Evolutionary conservation across 768 basidiomycete species (phyloP).

Genomic region (Suillus sp.): DNA sequence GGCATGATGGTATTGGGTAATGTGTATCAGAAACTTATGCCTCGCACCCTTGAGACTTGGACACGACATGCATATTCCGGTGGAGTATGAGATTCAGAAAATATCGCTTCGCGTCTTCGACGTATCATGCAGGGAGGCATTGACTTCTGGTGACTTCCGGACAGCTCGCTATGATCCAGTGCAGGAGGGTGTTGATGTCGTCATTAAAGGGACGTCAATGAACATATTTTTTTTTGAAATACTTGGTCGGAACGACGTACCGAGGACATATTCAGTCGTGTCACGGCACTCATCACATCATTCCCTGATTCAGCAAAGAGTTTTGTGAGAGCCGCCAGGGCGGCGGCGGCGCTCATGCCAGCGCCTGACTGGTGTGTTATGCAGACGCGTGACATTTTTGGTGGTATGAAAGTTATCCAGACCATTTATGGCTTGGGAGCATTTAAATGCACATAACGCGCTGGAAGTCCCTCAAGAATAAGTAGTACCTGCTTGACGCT

Average conservation of each 20-base stretch:
- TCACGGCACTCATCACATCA: constrained; percentile 13
- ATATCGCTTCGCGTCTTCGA: constrained; percentile 78
- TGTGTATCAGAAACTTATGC: background rate
- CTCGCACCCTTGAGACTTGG: background rate
- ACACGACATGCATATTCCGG: constrained; percentile 41
- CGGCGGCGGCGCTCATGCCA: constrained; percentile 65
- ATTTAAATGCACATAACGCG: constrained; percentile 29
- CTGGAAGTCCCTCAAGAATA: background rate
- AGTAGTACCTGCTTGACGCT: constrained; percentile 4
- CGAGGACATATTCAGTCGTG: constrained; percentile 12
- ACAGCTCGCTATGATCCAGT: constrained; percentile 80
- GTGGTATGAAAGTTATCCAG: constrained; percentile 26
- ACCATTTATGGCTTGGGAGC: constrained; percentile 54
- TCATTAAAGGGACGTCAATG: constrained; percentile 37
- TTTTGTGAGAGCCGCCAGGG: constrained; percentile 45
- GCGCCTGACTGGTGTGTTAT: constrained; percentile 58
- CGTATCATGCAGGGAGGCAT: constrained; percentile 77
- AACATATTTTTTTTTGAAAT: background rate
- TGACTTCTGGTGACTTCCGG: constrained; percentile 54
- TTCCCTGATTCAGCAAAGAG: constrained; percentile 56
- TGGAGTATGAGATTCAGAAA: constrained; percentile 54
- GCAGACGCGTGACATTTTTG: constrained; percentile 31
- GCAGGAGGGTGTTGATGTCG: constrained; percentile 67
- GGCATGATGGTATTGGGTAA: background rate
- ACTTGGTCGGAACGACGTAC: constrained; percentile 20